Evolutionary conservation across 202 grass and related monocot genomes (phyloP).

Genomic region (Bolboschoenoplectus hybrid): DNA sequence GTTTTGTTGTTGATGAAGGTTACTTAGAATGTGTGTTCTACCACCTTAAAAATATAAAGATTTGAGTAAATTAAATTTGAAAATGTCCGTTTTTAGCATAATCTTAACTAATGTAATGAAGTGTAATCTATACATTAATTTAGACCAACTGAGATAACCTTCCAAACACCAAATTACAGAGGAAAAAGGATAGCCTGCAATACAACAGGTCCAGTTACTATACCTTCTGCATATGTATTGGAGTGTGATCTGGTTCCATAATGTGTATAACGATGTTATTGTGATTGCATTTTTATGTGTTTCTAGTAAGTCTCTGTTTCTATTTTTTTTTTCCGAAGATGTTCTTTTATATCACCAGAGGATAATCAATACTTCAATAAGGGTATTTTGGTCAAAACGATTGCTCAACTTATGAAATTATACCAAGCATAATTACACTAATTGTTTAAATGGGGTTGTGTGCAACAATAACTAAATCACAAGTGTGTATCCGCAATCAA

Average conservation of each 20-base stretch:
- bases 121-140: background rate
- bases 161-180: background rate
- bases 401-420: background rate
- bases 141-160: background rate
- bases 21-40: slow-evolving; percentile 1
- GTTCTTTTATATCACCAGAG: background rate
- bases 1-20: background rate
- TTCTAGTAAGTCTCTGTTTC: background rate
- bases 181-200: background rate
- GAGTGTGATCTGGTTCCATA: background rate
- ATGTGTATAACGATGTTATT: background rate
- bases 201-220: slow-evolving; percentile 6
- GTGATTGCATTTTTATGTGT: background rate
- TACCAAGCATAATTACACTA: slow-evolving; percentile 21
- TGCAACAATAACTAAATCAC: background rate
- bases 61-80: background rate
- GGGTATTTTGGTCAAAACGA: slow-evolving; percentile 1
- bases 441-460: background rate
- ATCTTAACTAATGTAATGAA: background rate
- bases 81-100: background rate
- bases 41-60: background rate
- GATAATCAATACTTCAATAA: background rate
- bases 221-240: background rate
- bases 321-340: background rate
- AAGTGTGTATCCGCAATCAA: background rate